These are phyloP conservation scores for Fraxinus excelsior DNA, from an alignment of 257 asterid genomes.

Conservation along the genomic window DNA sequence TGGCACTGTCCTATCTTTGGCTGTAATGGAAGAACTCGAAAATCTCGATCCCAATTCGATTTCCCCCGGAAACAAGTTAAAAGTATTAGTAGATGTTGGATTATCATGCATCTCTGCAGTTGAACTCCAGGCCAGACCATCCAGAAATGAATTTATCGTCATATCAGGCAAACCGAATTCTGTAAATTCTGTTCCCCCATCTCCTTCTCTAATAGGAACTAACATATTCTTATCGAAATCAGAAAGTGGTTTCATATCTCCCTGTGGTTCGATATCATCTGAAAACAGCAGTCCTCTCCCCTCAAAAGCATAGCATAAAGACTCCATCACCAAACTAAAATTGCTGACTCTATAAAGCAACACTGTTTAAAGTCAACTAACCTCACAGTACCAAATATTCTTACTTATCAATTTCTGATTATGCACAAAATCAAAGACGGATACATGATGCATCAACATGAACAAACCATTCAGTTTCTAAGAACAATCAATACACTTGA, in stretches of 20 bases:
- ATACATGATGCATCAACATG: not conserved
- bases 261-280: slow-evolving; percentile 27
- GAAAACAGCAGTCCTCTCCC: slow-evolving; percentile 27
- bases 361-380: not conserved
- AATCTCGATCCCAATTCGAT: slow-evolving; percentile 21
- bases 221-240: slow-evolving; percentile 20
- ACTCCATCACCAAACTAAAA: slow-evolving; percentile 27
- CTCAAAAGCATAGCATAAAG: slow-evolving; percentile 30
- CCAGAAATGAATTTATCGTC: slow-evolving; percentile 20
- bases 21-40: not conserved
- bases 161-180: slow-evolving; percentile 26
- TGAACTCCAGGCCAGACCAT: slow-evolving; percentile 10
- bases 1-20: slow-evolving; percentile 3
- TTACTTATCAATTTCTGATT: not conserved
- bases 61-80: slow-evolving; percentile 17
- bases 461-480: not conserved
- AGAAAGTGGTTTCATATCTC: slow-evolving; percentile 19
- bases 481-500: not conserved
- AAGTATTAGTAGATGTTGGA: not conserved
- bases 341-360: not conserved
- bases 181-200: slow-evolving; percentile 15
- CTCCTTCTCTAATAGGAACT: slow-evolving; percentile 21
- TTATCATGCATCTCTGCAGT: slow-evolving; percentile 20
- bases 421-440: not conserved
- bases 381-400: slow-evolving; percentile 3